phyloP scores from a whole-genome alignment of 352 stramenopile species.

The Phytopythium boreale region DNA sequence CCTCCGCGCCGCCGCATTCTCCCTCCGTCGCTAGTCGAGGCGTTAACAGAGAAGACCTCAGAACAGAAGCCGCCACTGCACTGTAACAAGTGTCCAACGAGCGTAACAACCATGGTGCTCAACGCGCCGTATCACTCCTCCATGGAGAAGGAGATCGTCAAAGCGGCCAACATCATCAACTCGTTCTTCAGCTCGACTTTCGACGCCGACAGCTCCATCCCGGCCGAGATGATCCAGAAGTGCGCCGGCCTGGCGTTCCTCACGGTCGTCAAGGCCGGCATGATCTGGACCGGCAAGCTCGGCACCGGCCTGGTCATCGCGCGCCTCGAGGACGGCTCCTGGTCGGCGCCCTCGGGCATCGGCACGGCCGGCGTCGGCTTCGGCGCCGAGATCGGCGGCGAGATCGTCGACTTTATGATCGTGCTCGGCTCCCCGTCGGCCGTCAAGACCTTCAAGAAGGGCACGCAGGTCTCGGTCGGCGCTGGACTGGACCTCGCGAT shows the following conservation, averaged over 20 bases:
- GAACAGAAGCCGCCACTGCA: not conserved
- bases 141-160: slow-evolving; percentile 86
- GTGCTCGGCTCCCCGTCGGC: slow-evolving; percentile 67
- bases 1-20: not conserved
- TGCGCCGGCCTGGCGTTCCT: slow-evolving; percentile 77
- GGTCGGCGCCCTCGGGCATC: slow-evolving; percentile 82
- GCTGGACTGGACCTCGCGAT: slow-evolving; percentile 75
- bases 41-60: no score
- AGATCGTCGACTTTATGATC: slow-evolving; percentile 90
- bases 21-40: not conserved
- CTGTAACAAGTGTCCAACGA: not conserved
- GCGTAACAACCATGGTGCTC: slow-evolving; percentile 51
- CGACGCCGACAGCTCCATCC: slow-evolving; percentile 71
- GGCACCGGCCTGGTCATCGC: slow-evolving; percentile 81
- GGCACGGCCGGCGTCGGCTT: slow-evolving; percentile 80
- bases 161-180: slow-evolving; percentile 81
- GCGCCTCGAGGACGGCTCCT: slow-evolving; percentile 76
- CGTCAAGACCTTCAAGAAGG: slow-evolving; percentile 83
- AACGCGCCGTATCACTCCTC: slow-evolving; percentile 85
- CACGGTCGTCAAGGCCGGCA: slow-evolving; percentile 81
- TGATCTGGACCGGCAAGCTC: slow-evolving; percentile 85
- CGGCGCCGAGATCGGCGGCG: slow-evolving; percentile 77
- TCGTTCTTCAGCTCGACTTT: slow-evolving; percentile 79
- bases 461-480: slow-evolving; percentile 77
- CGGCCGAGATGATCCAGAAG: slow-evolving; percentile 78